Percentiles rank a stretch among this genome's conserved stretches.
Conservation (phyloP, 2,329 filamentous ascomycete genomes). For the Biscogniauxia sp. region DNA sequence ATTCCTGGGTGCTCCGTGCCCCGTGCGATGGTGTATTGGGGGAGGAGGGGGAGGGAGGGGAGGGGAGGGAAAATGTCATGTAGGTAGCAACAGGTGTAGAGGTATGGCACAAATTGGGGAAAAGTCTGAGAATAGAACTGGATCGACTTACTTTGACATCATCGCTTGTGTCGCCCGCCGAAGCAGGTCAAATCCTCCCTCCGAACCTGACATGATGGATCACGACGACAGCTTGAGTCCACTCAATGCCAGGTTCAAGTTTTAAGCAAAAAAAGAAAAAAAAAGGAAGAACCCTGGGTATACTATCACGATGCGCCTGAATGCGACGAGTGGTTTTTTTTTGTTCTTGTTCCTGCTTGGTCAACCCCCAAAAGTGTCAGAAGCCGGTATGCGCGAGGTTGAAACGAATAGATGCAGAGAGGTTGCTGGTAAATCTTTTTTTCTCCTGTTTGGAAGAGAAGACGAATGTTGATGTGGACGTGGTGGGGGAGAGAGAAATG, state of each 20-base stretch:
- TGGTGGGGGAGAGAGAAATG: conserved; percentile 8
- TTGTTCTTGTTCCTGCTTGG: not conserved
- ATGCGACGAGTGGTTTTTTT: not conserved
- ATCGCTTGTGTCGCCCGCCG: conserved; percentile 61
- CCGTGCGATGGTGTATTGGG: conserved; percentile 3
- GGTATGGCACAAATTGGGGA: conserved; percentile 18
- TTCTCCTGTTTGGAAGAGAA: conserved; percentile 21
- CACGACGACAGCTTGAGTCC: conserved; percentile 16
- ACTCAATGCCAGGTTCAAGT: conserved; percentile 21
- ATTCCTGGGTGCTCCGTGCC: not conserved
- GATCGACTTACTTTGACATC: conserved; percentile 55
- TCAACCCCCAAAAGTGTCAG: not conserved
- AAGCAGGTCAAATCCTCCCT: conserved; percentile 56
- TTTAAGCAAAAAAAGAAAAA: conserved; percentile 4
- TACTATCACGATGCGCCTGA: not conserved
- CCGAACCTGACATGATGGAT: conserved; percentile 49
- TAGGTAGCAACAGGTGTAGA: conserved; percentile 8
- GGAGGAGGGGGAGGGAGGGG: conserved; percentile 3
- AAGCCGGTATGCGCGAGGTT: not conserved
- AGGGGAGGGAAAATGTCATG: too few species aligned
- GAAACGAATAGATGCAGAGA: not conserved
- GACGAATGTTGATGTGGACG: conserved; percentile 12
- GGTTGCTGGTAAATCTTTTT: not conserved
- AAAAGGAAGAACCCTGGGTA: too few species aligned
- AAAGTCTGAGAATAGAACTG: conserved; percentile 14